phyloP scores from a whole-genome alignment of 768 basidiomycete genomes.

The Trichaptum fuscoviolaceum region DNA sequence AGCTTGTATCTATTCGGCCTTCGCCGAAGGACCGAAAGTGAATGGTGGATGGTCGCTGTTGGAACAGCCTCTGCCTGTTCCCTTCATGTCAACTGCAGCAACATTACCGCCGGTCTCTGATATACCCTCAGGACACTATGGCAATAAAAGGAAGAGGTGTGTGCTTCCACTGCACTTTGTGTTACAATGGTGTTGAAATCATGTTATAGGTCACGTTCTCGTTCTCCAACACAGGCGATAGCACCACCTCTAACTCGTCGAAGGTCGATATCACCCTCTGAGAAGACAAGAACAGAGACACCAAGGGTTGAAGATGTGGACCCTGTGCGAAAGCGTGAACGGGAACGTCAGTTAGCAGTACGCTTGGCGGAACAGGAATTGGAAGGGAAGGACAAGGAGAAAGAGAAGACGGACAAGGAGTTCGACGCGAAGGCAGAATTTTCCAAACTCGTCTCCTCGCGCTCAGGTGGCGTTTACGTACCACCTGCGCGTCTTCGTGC shows the following conservation, averaged over 20 bases:
- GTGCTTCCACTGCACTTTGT: not conserved
- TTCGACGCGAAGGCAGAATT: slow-evolving; percentile 84
- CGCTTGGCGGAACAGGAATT: slow-evolving; percentile 66
- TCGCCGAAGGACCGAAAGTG: not conserved
- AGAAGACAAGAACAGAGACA: slow-evolving; percentile 25
- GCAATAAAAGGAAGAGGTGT: slow-evolving; percentile 44
- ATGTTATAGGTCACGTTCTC: slow-evolving; percentile 21
- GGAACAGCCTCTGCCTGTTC: slow-evolving; percentile 1
- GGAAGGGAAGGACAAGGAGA: slow-evolving; percentile 52
- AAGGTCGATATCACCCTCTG: slow-evolving; percentile 34
- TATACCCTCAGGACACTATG: slow-evolving; percentile 26
- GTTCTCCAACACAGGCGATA: slow-evolving; percentile 26
- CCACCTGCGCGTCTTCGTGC: slow-evolving; percentile 92
- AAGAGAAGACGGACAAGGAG: slow-evolving; percentile 30
- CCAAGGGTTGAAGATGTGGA: slow-evolving; percentile 67
- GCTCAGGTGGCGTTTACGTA: slow-evolving; percentile 93
- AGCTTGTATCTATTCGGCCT: not conserved
- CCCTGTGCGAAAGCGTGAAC: slow-evolving; percentile 67
- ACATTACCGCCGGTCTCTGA: slow-evolving; percentile 19
- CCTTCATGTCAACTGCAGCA: slow-evolving; percentile 38
- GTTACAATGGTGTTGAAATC: not conserved
- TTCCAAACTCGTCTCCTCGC: slow-evolving; percentile 73
- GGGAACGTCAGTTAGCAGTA: slow-evolving; percentile 75
- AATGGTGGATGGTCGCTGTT: not conserved
- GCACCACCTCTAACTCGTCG: slow-evolving; percentile 38